phyloP scores from a whole-genome alignment of 352 stramenopile species.

The Globisporangium heterothallicum region DNA sequence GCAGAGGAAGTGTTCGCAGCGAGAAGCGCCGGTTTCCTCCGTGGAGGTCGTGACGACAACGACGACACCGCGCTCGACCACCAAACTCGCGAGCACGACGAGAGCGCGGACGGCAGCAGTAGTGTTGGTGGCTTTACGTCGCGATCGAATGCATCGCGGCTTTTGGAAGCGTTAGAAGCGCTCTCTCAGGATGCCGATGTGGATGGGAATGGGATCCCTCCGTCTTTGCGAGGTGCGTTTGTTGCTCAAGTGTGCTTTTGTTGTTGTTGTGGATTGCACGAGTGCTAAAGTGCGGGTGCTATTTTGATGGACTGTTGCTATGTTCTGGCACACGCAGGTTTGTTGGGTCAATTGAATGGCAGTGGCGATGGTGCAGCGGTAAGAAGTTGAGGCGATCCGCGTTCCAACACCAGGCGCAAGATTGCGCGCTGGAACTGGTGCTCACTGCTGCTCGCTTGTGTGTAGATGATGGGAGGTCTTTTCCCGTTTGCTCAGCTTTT shows the following conservation, averaged over 20 bases:
- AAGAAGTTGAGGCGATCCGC: background rate
- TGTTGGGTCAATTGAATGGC: constrained; percentile 23
- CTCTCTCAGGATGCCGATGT: constrained; percentile 31
- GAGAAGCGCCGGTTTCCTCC: background rate
- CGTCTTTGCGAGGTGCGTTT: constrained; percentile 28
- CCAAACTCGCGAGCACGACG: background rate
- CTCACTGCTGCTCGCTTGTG: background rate
- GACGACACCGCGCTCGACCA: constrained; percentile 4
- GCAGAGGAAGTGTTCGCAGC: constrained; percentile 14
- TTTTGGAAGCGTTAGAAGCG: constrained; percentile 53
- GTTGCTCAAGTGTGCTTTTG: background rate
- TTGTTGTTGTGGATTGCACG: background rate
- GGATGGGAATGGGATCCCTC: constrained; percentile 23
- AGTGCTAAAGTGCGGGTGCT: too few relatives aligned
- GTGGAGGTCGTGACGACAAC: background rate
- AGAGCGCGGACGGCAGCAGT: background rate
- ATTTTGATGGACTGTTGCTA: too few relatives aligned
- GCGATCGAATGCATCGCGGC: constrained; percentile 23
- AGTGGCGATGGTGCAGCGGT: constrained; percentile 3
- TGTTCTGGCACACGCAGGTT: too few relatives aligned
- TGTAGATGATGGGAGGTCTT: constrained; percentile 27
- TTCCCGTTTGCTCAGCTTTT: constrained; percentile 58
- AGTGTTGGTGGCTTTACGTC: constrained; percentile 1
- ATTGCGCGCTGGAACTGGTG: background rate
- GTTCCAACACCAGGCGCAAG: too few relatives aligned